These are phyloP conservation scores for Hemileia vastatrix DNA, from an alignment of 1,284 basidiomycete genomes.

Conservation along the genomic window DNA sequence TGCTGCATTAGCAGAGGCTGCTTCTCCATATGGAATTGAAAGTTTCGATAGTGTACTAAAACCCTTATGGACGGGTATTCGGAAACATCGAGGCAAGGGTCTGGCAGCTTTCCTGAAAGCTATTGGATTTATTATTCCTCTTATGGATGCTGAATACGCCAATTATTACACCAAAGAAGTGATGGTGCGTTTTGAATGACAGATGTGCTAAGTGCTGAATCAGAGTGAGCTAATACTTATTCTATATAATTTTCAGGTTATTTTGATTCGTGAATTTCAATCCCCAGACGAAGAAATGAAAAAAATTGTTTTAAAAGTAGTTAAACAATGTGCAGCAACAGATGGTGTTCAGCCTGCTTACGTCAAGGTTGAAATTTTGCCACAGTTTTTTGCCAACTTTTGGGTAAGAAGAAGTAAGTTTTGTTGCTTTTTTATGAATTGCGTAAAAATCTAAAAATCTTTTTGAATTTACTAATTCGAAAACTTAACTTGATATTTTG, in stretches of 20 bases:
- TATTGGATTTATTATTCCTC: slow-evolving; percentile 97
- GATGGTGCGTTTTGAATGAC: slow-evolving; percentile 10
- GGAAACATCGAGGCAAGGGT: slow-evolving; percentile 94
- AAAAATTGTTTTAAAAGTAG: slow-evolving; percentile 97
- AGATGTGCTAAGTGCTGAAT: neutral
- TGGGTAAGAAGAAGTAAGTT: slow-evolving; percentile 52
- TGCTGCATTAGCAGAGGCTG: slow-evolving; percentile 92
- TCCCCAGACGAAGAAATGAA: slow-evolving; percentile 99
- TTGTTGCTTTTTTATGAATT: neutral
- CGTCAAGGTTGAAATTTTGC: slow-evolving; percentile 92
- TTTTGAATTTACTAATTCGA: neutral
- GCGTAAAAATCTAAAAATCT: neutral
- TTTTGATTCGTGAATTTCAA: slow-evolving; percentile 97
- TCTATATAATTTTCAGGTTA: slow-evolving; percentile 64
- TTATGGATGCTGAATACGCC: slow-evolving; percentile 98
- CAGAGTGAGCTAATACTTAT: neutral
- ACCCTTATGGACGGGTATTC: slow-evolving; percentile 94
- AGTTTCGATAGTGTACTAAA: slow-evolving; percentile 98
- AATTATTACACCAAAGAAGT: slow-evolving; percentile 91
- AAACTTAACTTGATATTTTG: slow-evolving; percentile 50
- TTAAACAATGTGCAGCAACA: slow-evolving; percentile 96
- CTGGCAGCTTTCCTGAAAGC: slow-evolving; percentile 97
- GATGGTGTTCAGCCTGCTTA: slow-evolving; percentile 90
- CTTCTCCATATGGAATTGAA: slow-evolving; percentile 98
- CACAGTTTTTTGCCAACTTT: slow-evolving; percentile 99